Percentiles rank a stretch among this genome's conserved stretches.
phyloP scores from a whole-genome alignment of 2,329 filamentous ascomycete species.

The Penicillium fuscoglaucum region DNA sequence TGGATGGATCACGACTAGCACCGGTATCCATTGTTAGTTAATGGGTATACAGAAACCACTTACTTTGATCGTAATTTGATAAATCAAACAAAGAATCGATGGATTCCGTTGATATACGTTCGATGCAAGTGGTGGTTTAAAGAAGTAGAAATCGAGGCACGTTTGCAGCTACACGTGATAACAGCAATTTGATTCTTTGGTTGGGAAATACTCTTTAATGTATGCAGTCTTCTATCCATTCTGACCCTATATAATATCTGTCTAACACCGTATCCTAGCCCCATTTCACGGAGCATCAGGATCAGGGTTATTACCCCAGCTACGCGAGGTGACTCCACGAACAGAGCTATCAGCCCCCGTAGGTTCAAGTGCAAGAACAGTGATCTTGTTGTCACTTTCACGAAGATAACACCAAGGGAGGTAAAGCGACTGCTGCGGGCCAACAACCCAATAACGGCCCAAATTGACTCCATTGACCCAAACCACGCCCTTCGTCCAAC shows the following conservation, averaged over 20 bases:
- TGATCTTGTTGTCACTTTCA: background rate
- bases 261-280: too few relatives aligned
- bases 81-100: too few relatives aligned
- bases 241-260: too few relatives aligned
- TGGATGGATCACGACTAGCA: too few relatives aligned
- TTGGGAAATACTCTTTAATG: background rate
- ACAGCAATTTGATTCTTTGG: background rate
- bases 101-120: too few relatives aligned
- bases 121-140: too few relatives aligned
- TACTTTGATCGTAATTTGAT: too few relatives aligned
- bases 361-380: background rate
- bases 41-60: too few relatives aligned
- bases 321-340: background rate
- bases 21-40: too few relatives aligned
- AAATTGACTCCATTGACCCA: constrained; percentile 1
- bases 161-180: too few relatives aligned
- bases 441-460: background rate
- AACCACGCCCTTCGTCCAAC: background rate
- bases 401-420: background rate
- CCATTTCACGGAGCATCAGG: background rate
- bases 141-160: too few relatives aligned
- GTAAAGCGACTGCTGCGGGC: background rate
- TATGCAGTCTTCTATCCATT: background rate
- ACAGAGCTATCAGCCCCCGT: background rate
- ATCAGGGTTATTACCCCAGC: background rate